Evolutionary conservation across 2,329 filamentous ascomycete genomes (phyloP).

Genomic region (Aspergillus nomiae): DNA sequence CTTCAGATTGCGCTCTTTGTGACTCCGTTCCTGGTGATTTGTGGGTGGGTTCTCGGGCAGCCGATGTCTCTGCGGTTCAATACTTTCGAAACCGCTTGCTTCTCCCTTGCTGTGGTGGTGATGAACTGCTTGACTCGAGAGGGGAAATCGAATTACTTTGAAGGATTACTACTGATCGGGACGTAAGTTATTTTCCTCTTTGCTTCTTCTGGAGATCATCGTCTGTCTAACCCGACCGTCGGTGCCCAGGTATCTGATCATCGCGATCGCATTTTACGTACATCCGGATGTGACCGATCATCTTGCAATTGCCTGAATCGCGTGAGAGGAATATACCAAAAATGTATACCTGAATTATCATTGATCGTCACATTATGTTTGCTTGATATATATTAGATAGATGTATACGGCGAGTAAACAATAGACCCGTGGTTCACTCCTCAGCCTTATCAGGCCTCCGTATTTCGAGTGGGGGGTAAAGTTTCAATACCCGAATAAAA

Average conservation of each 20-base stretch:
- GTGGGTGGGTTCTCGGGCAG: slow-evolving; percentile 57
- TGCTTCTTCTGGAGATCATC: not conserved
- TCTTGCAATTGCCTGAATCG: not conserved
- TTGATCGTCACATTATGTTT: not conserved
- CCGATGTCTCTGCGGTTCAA: slow-evolving; percentile 43
- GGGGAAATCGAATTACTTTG: slow-evolving; percentile 23
- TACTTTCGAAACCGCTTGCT: slow-evolving; percentile 22
- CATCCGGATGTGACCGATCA: slow-evolving; percentile 14
- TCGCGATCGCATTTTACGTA: slow-evolving; percentile 22
- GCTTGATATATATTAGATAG: not conserved
- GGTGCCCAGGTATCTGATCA: slow-evolving; percentile 18
- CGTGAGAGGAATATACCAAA: not conserved
- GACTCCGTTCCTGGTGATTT: slow-evolving; percentile 59
- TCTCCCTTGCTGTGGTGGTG: slow-evolving; percentile 23
- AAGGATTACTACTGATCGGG: slow-evolving; percentile 21
- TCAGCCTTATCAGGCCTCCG: not conserved
- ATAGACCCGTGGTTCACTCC: not conserved
- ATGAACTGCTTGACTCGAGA: slow-evolving; percentile 25
- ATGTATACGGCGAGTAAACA: not conserved
- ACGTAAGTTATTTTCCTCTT: slow-evolving; percentile 15
- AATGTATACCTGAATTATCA: too few species aligned
- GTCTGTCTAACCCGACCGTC: slow-evolving; percentile 3
- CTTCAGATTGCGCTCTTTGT: slow-evolving; percentile 60
- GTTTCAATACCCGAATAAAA: not conserved
- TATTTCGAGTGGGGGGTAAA: not conserved